Conservation (phyloP, 257 asterid genomes). For the Rubia yunnanensis region DNA sequence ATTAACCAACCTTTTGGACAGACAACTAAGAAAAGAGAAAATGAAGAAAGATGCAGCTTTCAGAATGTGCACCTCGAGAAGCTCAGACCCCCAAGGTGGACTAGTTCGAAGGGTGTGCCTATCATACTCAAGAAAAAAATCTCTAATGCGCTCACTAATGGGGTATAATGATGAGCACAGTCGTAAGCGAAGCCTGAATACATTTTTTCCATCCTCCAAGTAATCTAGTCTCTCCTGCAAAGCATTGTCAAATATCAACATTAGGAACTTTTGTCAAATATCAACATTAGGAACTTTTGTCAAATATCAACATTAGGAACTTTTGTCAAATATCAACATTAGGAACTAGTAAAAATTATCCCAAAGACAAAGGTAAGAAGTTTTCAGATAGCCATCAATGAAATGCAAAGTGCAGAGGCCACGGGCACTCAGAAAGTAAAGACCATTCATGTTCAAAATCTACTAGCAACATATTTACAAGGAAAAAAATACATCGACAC, state of each 20-base stretch:
- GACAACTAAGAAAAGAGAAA: slow-evolving; percentile 8
- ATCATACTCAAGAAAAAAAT: slow-evolving; percentile 95
- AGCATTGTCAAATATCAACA: slow-evolving; percentile 16
- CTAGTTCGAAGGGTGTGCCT: slow-evolving; percentile 97
- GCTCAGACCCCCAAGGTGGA: slow-evolving; percentile 99
- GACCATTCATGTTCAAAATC: not conserved
- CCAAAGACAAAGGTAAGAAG: not conserved
- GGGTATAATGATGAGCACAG: slow-evolving; percentile 94
- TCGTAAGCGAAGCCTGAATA: slow-evolving; percentile 80
- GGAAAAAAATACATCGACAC: not conserved
- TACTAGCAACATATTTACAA: not conserved
- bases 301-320: slow-evolving; percentile 12
- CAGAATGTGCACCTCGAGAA: slow-evolving; percentile 69
- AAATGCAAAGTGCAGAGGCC: not conserved
- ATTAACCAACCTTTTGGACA: not conserved
- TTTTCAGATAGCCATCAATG: slow-evolving; percentile 1
- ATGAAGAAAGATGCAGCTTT: slow-evolving; percentile 7
- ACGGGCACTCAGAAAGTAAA: not conserved
- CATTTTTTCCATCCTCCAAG: slow-evolving; percentile 96
- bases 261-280: slow-evolving; percentile 9
- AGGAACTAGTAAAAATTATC: slow-evolving; percentile 6
- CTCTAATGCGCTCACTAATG: slow-evolving; percentile 92
- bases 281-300: no score
- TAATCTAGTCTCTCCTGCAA: slow-evolving; percentile 81
- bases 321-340: slow-evolving; percentile 9